Conservation (phyloP, 805 yeast species). For the Yarrowia sp. region DNA sequence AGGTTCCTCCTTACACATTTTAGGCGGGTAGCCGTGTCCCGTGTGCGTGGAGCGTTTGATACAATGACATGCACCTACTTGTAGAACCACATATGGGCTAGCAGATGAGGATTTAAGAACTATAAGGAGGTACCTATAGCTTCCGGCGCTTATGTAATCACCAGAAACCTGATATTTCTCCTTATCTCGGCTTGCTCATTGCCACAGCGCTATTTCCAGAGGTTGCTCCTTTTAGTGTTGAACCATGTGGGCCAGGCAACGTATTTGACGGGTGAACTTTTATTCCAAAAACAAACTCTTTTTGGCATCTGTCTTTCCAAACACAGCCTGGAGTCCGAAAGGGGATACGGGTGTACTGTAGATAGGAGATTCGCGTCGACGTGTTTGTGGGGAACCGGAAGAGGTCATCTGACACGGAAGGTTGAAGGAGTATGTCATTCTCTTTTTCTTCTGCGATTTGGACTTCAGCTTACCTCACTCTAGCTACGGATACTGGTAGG, state of each 20-base stretch:
- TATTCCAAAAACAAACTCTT: neutral
- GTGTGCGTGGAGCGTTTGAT: constrained; percentile 13
- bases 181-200: neutral
- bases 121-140: neutral
- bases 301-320: constrained; percentile 7
- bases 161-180: neutral
- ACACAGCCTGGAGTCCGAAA: constrained; percentile 16
- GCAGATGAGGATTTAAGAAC: too few relatives aligned
- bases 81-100: too few relatives aligned
- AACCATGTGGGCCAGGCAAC: neutral
- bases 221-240: neutral
- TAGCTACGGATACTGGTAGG: too few relatives aligned
- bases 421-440: too few relatives aligned
- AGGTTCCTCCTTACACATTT: constrained; percentile 7
- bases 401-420: too few relatives aligned
- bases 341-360: too few relatives aligned
- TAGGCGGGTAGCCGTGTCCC: constrained; percentile 15
- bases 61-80: neutral
- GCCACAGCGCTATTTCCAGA: neutral
- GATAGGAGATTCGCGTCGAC: neutral
- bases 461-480: too few relatives aligned
- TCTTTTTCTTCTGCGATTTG: too few relatives aligned
- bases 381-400: neutral
- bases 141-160: neutral
- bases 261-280: constrained; percentile 1